Evolutionary conservation across 139 green algal species (phyloP).

Genomic region (Pleodorina starrii): DNA sequence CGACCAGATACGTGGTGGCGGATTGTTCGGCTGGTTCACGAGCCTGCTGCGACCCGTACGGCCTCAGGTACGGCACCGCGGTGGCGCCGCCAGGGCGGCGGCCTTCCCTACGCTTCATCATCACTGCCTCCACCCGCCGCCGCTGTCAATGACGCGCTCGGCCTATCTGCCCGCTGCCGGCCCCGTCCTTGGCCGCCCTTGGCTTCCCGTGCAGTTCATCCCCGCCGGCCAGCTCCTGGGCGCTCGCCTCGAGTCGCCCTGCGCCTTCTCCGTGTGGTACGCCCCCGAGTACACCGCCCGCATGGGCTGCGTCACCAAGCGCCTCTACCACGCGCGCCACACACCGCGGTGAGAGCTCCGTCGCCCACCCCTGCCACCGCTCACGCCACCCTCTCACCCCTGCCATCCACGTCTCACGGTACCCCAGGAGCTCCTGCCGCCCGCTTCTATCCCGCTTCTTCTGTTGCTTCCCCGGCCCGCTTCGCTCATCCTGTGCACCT

Average conservation of each 20-base stretch:
- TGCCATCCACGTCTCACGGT: neutral
- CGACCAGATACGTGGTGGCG: neutral
- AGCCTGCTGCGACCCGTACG: neutral
- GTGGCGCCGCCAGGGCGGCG: neutral
- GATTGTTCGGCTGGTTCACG: neutral
- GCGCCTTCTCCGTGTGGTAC: slow-evolving; percentile 37
- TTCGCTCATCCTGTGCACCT: neutral
- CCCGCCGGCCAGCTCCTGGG: neutral
- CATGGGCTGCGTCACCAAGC: slow-evolving; percentile 2
- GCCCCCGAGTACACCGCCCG: neutral
- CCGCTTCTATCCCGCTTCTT: neutral
- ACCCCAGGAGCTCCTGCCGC: too few species aligned
- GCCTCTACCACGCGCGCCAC: neutral
- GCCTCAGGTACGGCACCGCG: neutral
- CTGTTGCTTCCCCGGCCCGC: neutral
- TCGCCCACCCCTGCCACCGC: too few species aligned
- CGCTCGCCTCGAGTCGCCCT: neutral
- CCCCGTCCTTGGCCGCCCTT: neutral
- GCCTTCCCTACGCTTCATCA: neutral
- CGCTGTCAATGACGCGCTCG: neutral
- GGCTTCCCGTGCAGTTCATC: neutral
- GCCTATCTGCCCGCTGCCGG: neutral
- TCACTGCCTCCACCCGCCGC: too few species aligned
- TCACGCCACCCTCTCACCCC: neutral
- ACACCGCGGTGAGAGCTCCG: neutral